A percentile compares a stretch with the other conserved stretches of the same genome.
These are phyloP conservation scores for Thecaphora frezii DNA, from an alignment of 1,284 basidiomycete species.

Conservation along the genomic window DNA sequence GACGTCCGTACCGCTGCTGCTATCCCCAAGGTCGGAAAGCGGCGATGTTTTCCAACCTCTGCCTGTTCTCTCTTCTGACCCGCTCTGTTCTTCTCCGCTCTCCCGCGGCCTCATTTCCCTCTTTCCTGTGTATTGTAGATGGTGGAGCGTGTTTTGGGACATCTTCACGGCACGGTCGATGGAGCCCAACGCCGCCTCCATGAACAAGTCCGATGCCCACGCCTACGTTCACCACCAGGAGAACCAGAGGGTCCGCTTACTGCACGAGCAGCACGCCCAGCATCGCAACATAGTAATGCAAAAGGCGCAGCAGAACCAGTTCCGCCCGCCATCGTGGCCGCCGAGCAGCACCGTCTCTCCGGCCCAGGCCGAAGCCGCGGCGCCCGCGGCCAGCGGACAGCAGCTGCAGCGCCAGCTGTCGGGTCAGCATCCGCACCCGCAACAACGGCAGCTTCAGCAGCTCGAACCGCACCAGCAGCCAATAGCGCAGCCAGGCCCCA, in stretches of 20 bases:
- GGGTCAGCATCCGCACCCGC: too few relatives aligned
- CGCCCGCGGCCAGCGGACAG: too few relatives aligned
- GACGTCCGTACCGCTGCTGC: background rate
- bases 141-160: slow-evolving; percentile 37
- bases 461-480: background rate
- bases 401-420: too few relatives aligned
- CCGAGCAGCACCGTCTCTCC: background rate
- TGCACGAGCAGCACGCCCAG: background rate
- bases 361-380: background rate
- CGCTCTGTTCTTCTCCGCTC: background rate
- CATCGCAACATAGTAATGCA: background rate
- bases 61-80: background rate
- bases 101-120: background rate
- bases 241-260: background rate
- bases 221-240: slow-evolving; percentile 5
- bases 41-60: too few relatives aligned
- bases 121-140: slow-evolving; percentile 3
- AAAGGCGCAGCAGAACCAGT: background rate
- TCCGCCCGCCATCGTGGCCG: too few relatives aligned
- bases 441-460: too few relatives aligned
- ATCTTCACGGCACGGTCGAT: slow-evolving; percentile 14
- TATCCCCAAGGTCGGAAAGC: background rate
- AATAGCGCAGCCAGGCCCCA: too few relatives aligned
- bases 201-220: slow-evolving; percentile 9
- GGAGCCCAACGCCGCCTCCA: background rate